Evolutionary conservation across 2,329 filamentous ascomycete genomes (phyloP).

Genomic region (Aspergillus ustus): DNA sequence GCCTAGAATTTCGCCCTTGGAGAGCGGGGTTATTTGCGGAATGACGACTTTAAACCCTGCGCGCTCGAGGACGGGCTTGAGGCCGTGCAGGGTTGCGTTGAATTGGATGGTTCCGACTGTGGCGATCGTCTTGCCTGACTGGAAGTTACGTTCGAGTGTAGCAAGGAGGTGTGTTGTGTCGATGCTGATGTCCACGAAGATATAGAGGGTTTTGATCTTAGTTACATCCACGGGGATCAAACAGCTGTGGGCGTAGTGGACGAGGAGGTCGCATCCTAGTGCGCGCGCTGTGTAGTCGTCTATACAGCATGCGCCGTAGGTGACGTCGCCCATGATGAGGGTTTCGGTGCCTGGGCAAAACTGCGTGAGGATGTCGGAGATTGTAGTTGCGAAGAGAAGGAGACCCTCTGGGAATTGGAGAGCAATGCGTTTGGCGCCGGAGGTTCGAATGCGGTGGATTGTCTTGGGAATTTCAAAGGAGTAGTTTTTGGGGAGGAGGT

Average conservation of each 20-base stretch:
- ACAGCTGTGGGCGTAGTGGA: constrained; percentile 97
- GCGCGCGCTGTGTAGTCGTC: constrained; percentile 97
- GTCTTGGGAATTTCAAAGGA: constrained; percentile 99
- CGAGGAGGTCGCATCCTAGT: constrained; percentile 88
- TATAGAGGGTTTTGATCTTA: constrained; percentile 94
- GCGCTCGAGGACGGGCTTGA: constrained; percentile 75
- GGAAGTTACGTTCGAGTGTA: constrained; percentile 87
- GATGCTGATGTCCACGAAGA: constrained; percentile 97
- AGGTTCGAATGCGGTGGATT: constrained; percentile 86
- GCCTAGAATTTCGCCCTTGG: constrained; percentile 95
- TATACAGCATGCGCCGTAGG: constrained; percentile 97
- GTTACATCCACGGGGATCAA: constrained; percentile 96
- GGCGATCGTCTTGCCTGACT: constrained; percentile 81
- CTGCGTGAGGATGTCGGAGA: constrained; percentile 92
- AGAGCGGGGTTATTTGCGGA: constrained; percentile 89
- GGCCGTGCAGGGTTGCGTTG: constrained; percentile 92
- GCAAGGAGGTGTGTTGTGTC: constrained; percentile 85
- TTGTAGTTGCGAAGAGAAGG: constrained; percentile 92
- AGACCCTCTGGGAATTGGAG: constrained; percentile 98
- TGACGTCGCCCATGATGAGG: constrained; percentile 98
- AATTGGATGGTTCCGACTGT: constrained; percentile 98
- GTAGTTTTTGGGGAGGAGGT: constrained; percentile 91
- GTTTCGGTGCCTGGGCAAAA: constrained; percentile 93
- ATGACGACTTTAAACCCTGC: constrained; percentile 86
- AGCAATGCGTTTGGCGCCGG: constrained; percentile 79